Base-by-base conservation (phyloP, 2,329 filamentous ascomycete genomes). In the Fusarium sp. region DNA sequence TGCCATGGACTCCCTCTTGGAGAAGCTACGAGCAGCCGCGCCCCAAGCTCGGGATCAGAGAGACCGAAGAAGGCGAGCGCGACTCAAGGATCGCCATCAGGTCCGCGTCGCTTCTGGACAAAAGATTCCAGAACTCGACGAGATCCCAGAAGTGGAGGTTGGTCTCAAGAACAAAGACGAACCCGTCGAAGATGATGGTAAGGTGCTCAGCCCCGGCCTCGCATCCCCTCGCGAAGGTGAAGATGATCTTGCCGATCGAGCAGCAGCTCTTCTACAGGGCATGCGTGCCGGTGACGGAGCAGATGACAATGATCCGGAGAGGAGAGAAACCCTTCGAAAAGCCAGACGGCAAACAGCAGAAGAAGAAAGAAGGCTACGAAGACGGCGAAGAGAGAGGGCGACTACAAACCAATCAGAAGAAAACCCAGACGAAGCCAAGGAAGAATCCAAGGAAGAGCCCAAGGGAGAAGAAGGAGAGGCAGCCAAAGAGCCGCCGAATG, bases 1-100 rank as follows among this genome's bases (percentile, higher is more conserved):
- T 55, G 96, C 94, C 53, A 98, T 99, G 94, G 96, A 99, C 81
- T 93, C 92, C 39, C 84, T 99, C 24, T 88, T 99, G 48, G 93
- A 98, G 88, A 98, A 98, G 81, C 84, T 99, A 57, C 92, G 96
- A 60, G 94, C 94, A 57, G 96, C 96, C 2, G 95, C 94, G 57
- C 95, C 96, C 29, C 93, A 97, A 81, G 89, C 93, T 28, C 87
- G 93, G 78, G 94, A 98, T 78, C 92, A 97, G 79, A 89, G 95
- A 76, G 96, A 98, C 79, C 89, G 94, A 73, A 89, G 96, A 68
- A 89, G 95, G 61, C 89, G 95, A 70, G 94, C 94, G 38, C 87
- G 95, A 56, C 87, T 98, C 73, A 97, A 97, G 86, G 94, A 97
- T 76, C 87, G 91, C 28, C 93, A 98, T 77, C 93, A 97, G 80